phyloP scores from a whole-genome alignment of 2,329 filamentous ascomycete species.

The Colletotrichum eremochloae region DNA sequence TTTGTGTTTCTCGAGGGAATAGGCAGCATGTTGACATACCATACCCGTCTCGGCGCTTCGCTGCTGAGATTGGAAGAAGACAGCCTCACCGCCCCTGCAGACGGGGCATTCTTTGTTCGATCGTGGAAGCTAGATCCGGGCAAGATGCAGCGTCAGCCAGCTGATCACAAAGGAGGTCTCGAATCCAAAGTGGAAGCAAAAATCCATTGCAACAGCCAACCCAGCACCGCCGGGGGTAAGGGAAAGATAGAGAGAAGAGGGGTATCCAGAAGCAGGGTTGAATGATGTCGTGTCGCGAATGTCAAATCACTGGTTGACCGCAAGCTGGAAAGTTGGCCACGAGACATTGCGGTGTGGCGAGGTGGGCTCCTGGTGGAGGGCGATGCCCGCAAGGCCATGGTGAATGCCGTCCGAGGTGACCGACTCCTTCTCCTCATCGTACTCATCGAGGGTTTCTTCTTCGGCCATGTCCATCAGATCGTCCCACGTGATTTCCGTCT shows the following conservation, averaged over 20 bases:
- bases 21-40: slow-evolving; percentile 70
- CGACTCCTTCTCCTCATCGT: slow-evolving; percentile 53
- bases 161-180: slow-evolving; percentile 43
- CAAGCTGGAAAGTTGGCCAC: slow-evolving; percentile 39
- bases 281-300: neutral
- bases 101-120: slow-evolving; percentile 87
- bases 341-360: slow-evolving; percentile 19
- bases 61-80: slow-evolving; percentile 99
- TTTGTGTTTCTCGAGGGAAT: neutral
- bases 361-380: slow-evolving; percentile 16
- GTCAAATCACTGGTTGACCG: slow-evolving; percentile 25
- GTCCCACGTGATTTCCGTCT: slow-evolving; percentile 34
- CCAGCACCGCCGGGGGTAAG: slow-evolving; percentile 6
- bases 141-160: slow-evolving; percentile 59
- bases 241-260: neutral
- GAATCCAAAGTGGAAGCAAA: slow-evolving; percentile 43
- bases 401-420: slow-evolving; percentile 30
- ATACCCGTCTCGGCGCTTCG: slow-evolving; percentile 97
- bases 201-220: slow-evolving; percentile 41
- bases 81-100: slow-evolving; percentile 89
- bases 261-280: slow-evolving; percentile 5
- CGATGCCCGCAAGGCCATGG: slow-evolving; percentile 22
- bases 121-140: slow-evolving; percentile 82
- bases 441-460: slow-evolving; percentile 53
- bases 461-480: slow-evolving; percentile 45